Conservation (phyloP, 202 grass and related monocot genomes). For the Carex arenaria region DNA sequence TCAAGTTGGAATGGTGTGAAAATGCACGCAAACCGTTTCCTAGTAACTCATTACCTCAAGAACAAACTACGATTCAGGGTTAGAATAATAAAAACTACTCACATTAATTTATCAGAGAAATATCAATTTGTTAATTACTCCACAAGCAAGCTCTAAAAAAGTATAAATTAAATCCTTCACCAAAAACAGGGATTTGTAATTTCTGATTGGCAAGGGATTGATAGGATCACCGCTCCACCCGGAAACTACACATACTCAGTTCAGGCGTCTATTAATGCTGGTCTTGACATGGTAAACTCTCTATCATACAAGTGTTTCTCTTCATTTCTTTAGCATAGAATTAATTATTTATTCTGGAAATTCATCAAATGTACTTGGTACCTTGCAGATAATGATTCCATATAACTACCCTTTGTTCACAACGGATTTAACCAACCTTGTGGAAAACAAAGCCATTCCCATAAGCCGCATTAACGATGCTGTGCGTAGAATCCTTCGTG, state of each 20-base stretch:
- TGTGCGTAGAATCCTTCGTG: slow-evolving; percentile 72
- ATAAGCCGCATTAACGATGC: slow-evolving; percentile 84
- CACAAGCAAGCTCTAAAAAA: neutral
- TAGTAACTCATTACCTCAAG: slow-evolving; percentile 71
- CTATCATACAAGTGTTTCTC: neutral
- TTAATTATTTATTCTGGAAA: neutral
- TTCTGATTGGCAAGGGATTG: slow-evolving; percentile 76
- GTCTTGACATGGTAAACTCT: slow-evolving; percentile 66
- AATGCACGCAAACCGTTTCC: slow-evolving; percentile 71
- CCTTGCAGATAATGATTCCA: slow-evolving; percentile 78
- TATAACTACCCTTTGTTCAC: slow-evolving; percentile 60
- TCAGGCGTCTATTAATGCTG: slow-evolving; percentile 59
- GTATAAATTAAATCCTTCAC: neutral
- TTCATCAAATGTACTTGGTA: neutral
- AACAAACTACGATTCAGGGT: slow-evolving; percentile 74
- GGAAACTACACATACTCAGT: slow-evolving; percentile 75
- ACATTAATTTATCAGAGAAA: slow-evolving; percentile 1
- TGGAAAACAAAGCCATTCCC: slow-evolving; percentile 57
- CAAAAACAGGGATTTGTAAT: slow-evolving; percentile 78
- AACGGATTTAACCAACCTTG: slow-evolving; percentile 45
- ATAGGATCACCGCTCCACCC: slow-evolving; percentile 51
- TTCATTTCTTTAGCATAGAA: neutral
- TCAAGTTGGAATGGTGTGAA: slow-evolving; percentile 79
- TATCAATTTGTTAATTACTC: neutral
- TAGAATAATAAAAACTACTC: slow-evolving; percentile 9